Evolutionary conservation across 768 basidiomycete genomes (phyloP).

Genomic region (Lyophyllum decastes): DNA sequence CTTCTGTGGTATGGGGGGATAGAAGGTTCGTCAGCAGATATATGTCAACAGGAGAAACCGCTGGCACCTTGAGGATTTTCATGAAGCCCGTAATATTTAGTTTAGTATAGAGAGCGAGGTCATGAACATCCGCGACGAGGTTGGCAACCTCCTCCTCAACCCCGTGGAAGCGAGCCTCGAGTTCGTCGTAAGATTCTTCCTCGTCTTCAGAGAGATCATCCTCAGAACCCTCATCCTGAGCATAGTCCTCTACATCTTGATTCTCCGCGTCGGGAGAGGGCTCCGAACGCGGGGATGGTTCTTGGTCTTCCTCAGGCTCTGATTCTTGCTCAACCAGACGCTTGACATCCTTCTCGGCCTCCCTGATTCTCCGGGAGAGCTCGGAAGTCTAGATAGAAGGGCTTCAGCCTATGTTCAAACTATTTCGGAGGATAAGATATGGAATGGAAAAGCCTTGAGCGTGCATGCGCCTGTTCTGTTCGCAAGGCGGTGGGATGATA

Average conservation of each 20-base stretch:
- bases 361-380: slow-evolving; percentile 76
- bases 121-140: slow-evolving; percentile 91
- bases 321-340: slow-evolving; percentile 67
- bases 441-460: neutral
- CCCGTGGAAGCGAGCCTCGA: slow-evolving; percentile 84
- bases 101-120: slow-evolving; percentile 90
- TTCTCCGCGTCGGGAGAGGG: slow-evolving; percentile 54
- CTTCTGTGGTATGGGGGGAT: slow-evolving; percentile 57
- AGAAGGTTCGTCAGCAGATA: neutral
- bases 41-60: neutral
- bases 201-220: slow-evolving; percentile 53
- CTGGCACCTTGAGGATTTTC: slow-evolving; percentile 87
- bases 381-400: slow-evolving; percentile 64
- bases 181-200: slow-evolving; percentile 64
- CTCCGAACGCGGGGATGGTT: slow-evolving; percentile 16
- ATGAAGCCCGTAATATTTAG: slow-evolving; percentile 98
- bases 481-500: neutral
- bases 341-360: slow-evolving; percentile 81
- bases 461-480: neutral
- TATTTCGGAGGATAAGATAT: neutral
- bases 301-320: slow-evolving; percentile 29
- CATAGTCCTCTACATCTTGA: slow-evolving; percentile 50
- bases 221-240: slow-evolving; percentile 72
- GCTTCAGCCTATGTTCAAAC: neutral
- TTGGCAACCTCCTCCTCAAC: slow-evolving; percentile 95